Evolutionary conservation across 345 rosid genomes (phyloP).

Genomic region (Eucalyptus urophylla): DNA sequence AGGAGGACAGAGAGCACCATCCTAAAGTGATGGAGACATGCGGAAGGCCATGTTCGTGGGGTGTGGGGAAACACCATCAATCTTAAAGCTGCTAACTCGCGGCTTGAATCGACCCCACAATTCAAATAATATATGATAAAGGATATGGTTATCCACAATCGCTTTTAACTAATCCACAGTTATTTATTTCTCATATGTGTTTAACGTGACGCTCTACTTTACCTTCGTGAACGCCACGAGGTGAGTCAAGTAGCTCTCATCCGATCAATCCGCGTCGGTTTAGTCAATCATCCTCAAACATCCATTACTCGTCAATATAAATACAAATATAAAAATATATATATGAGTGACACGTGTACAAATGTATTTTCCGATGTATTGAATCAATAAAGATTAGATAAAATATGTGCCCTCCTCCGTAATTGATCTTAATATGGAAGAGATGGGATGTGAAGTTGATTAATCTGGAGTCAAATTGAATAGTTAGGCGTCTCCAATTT

Average conservation of each 20-base stretch:
- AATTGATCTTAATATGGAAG: background rate
- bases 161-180: background rate
- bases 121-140: background rate
- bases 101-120: background rate
- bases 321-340: too few relatives aligned
- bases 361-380: background rate
- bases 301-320: background rate
- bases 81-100: background rate
- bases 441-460: background rate
- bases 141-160: background rate
- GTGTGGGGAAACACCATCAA: background rate
- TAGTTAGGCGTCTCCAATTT: background rate
- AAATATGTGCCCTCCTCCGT: background rate
- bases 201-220: background rate
- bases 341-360: too few relatives aligned
- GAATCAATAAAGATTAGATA: background rate
- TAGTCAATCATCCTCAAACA: background rate
- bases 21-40: background rate
- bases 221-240: rapidly evolving
- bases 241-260: rapidly evolving
- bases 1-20: background rate
- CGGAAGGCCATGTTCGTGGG: background rate
- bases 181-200: background rate
- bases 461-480: background rate
- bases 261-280: rapidly evolving